A percentile compares a stretch with the other conserved stretches of the same genome.
Conservation (phyloP, 2,329 filamentous ascomycete species). For the Didymella sp. region DNA sequence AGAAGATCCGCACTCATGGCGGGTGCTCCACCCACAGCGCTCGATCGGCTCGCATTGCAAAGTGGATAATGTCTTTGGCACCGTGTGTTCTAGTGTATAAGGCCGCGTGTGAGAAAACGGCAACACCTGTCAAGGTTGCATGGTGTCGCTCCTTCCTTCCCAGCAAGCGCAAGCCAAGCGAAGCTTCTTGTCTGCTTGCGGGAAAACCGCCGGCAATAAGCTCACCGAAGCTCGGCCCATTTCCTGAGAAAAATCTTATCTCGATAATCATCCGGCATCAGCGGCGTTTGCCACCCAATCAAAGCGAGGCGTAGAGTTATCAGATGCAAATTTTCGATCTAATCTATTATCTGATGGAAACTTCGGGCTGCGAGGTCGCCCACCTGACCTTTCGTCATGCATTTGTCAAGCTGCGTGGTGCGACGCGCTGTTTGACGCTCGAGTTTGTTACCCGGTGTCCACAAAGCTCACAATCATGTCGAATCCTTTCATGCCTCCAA, state of each 20-base stretch:
- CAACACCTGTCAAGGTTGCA: constrained; percentile 17
- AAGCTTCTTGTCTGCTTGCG: constrained; percentile 19
- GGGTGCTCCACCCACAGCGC: constrained; percentile 14
- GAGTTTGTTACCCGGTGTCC: too few relatives aligned
- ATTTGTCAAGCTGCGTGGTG: constrained; percentile 2
- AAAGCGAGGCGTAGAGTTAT: constrained; percentile 22
- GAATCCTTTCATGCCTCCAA: not conserved
- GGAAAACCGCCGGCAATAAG: constrained; percentile 28
- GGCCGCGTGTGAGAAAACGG: constrained; percentile 23
- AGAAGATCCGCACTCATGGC: constrained; percentile 20
- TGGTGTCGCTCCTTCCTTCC: constrained; percentile 5
- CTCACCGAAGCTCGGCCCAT: constrained; percentile 32
- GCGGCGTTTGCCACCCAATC: constrained; percentile 25
- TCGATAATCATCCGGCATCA: constrained; percentile 33
- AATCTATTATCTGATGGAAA: constrained; percentile 40
- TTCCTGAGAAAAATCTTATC: constrained; percentile 32
- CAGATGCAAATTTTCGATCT: constrained; percentile 40
- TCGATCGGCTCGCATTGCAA: constrained; percentile 23
- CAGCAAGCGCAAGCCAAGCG: constrained; percentile 21
- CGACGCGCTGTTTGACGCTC: not conserved
- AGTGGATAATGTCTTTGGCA: constrained; percentile 19
- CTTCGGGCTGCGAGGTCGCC: constrained; percentile 1
- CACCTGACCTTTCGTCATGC: constrained; percentile 7
- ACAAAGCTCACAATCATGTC: not conserved
- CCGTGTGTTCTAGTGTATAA: constrained; percentile 20